Evolutionary conservation across 495 filamentous ascomycete species (phyloP), one percentile per base, ranked within the genome.

Genomic region (Aspergillus taichungensis): DNA sequence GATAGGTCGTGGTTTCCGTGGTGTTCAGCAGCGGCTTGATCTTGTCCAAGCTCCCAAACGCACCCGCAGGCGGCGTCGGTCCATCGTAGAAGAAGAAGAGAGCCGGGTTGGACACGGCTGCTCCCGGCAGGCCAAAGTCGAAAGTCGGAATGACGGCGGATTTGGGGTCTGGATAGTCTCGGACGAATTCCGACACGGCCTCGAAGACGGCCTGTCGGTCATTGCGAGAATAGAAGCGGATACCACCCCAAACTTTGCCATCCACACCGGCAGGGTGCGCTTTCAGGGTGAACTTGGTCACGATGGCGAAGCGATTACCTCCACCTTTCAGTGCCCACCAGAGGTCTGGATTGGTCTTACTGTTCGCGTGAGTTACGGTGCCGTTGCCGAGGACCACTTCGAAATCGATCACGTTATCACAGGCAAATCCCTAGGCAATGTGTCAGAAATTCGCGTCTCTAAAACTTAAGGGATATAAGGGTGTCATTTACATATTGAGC

Each of bases 11-110:
- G n/a, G 38, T 30, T 0, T 46, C 33, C 6, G 48, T 51, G 8
- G 28, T 9, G 33, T 46, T 34, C 5, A 51, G 8, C 6, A 51
- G 18, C 3, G 48, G 12, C n/a, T 39, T 30, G 33, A 51, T 46
- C 3, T 41, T 30, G 3, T 51, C 48, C n/a, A 51, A 38, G 2
- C 48, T 43, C 7, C 33, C 43, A 34, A 76, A 78, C 13, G 69
- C 59, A 3, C 57, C 67, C 10, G 53, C 42, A 1, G 70, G 71
- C 14, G 70, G 71, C 10, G 64, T 59, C 0, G 67, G 57, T 1
- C 73, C 73, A 37, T 76, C 68, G 47, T 76, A 76, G 60, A 74
- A 78, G 30, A 74, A 50, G 30, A 74, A 44, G 0, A 72, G 45
- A 24, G 60, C 60, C 0, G 69, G 62, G 12, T 68, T 52, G 33